These are phyloP conservation scores for Microcyclospora tardicrescens DNA, from an alignment of 2,329 filamentous ascomycete genomes.

Conservation along the genomic window DNA sequence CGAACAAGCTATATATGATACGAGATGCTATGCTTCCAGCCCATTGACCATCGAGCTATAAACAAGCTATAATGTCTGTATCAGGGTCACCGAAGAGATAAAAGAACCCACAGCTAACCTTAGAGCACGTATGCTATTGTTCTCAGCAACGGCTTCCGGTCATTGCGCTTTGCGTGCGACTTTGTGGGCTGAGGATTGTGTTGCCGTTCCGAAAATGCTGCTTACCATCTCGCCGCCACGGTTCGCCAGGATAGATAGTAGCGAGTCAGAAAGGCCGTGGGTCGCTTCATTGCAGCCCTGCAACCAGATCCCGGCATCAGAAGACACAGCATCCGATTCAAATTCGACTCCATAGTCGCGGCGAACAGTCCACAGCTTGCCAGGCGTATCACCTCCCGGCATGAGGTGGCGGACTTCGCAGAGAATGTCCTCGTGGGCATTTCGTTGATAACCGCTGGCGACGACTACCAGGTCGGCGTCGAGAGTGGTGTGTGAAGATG, in stretches of 20 bases:
- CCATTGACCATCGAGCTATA: no score
- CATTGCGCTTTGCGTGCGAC: no score
- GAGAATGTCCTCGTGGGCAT: slow-evolving; percentile 67
- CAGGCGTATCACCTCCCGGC: slow-evolving; percentile 36
- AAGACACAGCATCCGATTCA: slow-evolving; percentile 51
- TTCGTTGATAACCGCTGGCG: slow-evolving; percentile 73
- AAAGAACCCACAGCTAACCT: no score
- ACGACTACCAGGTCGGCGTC: slow-evolving; percentile 73
- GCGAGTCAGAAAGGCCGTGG: slow-evolving; percentile 55
- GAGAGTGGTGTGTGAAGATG: slow-evolving; percentile 39
- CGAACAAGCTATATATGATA: no score
- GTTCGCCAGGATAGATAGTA: slow-evolving; percentile 25
- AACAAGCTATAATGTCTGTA: no score
- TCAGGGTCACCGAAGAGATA: no score
- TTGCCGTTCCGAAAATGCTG: slow-evolving; percentile 17
- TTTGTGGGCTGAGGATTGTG: no score
- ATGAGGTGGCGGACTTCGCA: slow-evolving; percentile 52
- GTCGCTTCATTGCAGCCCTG: slow-evolving; percentile 90
- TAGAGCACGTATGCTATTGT: no score
- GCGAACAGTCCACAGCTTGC: slow-evolving; percentile 50
- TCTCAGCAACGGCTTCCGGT: no score
- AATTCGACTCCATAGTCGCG: slow-evolving; percentile 73
- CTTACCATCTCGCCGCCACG: slow-evolving; percentile 26
- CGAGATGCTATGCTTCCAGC: no score
- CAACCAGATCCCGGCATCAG: slow-evolving; percentile 71